Evolutionary conservation across 1,139 yeast species (phyloP), one percentile per base, ranked within the genome.

Genomic region (Candida anutae): DNA sequence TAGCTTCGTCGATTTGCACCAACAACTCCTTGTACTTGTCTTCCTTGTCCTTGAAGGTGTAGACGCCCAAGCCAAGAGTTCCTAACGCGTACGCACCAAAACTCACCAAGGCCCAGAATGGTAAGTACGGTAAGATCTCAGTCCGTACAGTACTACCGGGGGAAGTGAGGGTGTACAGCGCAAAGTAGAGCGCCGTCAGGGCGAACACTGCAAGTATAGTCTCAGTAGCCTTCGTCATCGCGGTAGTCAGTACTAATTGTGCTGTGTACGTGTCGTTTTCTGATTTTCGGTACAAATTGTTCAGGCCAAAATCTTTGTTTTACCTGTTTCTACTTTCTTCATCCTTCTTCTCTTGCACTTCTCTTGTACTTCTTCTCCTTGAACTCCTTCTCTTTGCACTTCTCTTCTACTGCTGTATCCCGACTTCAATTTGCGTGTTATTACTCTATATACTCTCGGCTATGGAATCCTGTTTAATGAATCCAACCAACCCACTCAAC

Each of bases 41-140:
- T 40, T 77, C 77, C 55, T 79, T 80, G 56, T 80, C 85, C 46
- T 78, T 77, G 58, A 80, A 77, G 2, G 85, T 74, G 44, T 65
- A 59, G 13, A 80, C 77, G 30, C 83, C 85, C 65, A 72, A 73
- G 22, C 90, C 88, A 35, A 80, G 63, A 6, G 81, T 71, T 26
- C 70, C 79, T 42, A 80, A 64, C n/a, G 87, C 76, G 46, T 76
- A 80, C 13, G 82, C 60, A 18, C 88, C 88, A 49, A 80, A 79
- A 5, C 80, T 46, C 19, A 80, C 83, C 40, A 80, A 57, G 1
- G 62, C 68, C 88, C 88, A 80, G 64, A 70, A 76, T 28, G 90
- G 90, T 33, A 80, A 55, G 46, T 42, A 62, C 15, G 88, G 88
- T 38, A 80, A 55, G 34, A 80, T 68, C 39, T 77, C 77, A 22